Evolutionary conservation across 108 stramenopile genomes (phyloP), one percentile per base, ranked within the genome.

Genomic region (Seminavis robusta): DNA sequence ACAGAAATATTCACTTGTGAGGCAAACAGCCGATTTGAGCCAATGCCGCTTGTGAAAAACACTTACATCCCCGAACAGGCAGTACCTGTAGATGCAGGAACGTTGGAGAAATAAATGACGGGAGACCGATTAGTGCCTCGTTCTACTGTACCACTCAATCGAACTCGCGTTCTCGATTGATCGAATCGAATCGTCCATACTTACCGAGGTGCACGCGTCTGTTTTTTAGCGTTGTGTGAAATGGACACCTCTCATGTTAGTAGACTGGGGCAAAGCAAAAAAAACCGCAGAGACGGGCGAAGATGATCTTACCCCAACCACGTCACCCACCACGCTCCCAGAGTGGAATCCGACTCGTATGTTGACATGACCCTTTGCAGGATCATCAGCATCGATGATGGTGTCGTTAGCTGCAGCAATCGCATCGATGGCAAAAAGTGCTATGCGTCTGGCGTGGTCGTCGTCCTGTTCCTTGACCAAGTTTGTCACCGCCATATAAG

Each of bases 401-500:
- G 67, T 73, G 23, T 59, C 39, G n/a, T 47, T 57, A 0, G 71
- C 75, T 1, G 58, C 77, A 13, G 48, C 31, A 11, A 85, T 25
- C 13, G 75, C 56, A 37, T 74, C 83, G 24, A 78, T 53, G 1
- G 83, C 62, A 61, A 80, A 84, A 20, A 68, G 42, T 15, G 77
- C 79, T 38, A 84, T 59, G 19, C 79, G 73, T 53, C 80, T 80
- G 34, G 74, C 77, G 45, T 78, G 76, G 49, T 80, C 70, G 5
- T 33, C 33, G 3, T 28, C 11, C 56, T 78, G 74, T 17, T 76
- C 47, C 32, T 81, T 80, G 30, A 78, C 70, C 2, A 80, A 57
- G 42, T 80, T 78, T 4, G 61, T 60, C 23, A 70, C 75, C 6
- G 52, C 82, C 55, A 80, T 55, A 28, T 68, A 84, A 3, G 52